phyloP scores from a whole-genome alignment of 1,284 basidiomycete genomes.

The Malassezia cuniculi region DNA sequence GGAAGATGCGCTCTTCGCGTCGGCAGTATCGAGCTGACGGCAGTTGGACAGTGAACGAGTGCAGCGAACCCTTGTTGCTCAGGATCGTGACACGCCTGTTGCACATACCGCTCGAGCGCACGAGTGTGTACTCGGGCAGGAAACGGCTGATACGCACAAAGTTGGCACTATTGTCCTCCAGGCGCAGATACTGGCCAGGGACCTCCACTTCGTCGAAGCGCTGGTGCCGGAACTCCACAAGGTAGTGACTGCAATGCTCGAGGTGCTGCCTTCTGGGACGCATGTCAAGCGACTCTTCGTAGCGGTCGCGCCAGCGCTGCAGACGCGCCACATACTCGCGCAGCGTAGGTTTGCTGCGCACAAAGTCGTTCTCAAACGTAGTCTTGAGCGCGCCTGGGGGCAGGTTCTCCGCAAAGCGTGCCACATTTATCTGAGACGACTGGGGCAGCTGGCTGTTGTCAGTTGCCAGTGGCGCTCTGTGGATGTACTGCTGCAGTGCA shows the following conservation, averaged over 20 bases:
- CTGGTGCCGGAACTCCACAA: conserved; percentile 93
- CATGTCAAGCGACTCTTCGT: conserved; percentile 70
- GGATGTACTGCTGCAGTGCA: conserved; percentile 48
- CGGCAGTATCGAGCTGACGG: conserved; percentile 76
- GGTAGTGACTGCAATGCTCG: conserved; percentile 78
- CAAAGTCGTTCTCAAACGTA: conserved; percentile 84
- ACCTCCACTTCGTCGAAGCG: conserved; percentile 98
- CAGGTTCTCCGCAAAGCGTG: conserved; percentile 56
- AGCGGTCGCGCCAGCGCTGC: conserved; percentile 84
- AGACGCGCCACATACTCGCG: conserved; percentile 79
- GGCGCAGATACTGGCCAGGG: conserved; percentile 78
- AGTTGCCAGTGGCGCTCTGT: conserved; percentile 30
- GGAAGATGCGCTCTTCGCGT: conserved; percentile 82
- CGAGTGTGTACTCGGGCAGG: conserved; percentile 77
- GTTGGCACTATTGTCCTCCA: conserved; percentile 78
- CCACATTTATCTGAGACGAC: conserved; percentile 54
- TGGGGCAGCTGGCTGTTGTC: conserved; percentile 65
- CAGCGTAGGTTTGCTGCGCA: conserved; percentile 64
- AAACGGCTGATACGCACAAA: conserved; percentile 88
- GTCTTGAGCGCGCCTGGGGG: conserved; percentile 49
- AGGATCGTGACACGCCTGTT: conserved; percentile 83
- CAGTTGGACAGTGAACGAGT: conserved; percentile 81
- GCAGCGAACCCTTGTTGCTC: conserved; percentile 78
- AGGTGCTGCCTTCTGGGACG: conserved; percentile 74
- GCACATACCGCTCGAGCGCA: conserved; percentile 66